These are phyloP conservation scores for Komagataella mondaviorum DNA, from an alignment of 805 yeast genomes.

Conservation along the genomic window DNA sequence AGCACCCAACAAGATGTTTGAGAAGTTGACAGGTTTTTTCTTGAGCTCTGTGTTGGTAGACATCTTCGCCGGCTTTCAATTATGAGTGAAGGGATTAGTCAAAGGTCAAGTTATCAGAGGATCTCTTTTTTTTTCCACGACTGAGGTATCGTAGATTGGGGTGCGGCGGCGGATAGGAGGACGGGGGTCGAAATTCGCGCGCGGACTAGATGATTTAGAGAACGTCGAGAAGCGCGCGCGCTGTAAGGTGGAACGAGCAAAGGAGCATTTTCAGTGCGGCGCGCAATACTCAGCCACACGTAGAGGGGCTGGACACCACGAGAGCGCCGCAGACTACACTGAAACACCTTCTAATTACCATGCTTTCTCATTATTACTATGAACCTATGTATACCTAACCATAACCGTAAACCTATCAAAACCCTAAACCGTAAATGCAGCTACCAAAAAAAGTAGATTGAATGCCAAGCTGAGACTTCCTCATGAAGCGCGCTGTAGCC, in stretches of 20 bases:
- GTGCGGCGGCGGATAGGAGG: not conserved
- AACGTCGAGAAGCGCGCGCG: not conserved
- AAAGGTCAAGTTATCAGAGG: not conserved
- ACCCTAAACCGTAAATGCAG: not conserved
- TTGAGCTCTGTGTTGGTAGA: constrained; percentile 23
- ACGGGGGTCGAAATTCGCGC: not conserved
- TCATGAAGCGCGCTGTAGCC: not conserved
- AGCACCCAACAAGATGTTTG: constrained; percentile 88
- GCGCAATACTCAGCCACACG: not conserved
- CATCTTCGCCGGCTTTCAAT: not conserved
- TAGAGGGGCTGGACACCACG: too few relatives aligned
- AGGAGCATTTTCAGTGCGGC: not conserved
- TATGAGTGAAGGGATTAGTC: not conserved
- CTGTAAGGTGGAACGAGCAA: not conserved
- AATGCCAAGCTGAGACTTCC: not conserved
- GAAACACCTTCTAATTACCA: not conserved
- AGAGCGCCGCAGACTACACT: too few relatives aligned
- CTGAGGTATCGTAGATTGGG: not conserved
- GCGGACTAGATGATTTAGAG: not conserved
- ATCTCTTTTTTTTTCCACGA: not conserved
- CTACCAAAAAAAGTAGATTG: not conserved
- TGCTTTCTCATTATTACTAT: not conserved
- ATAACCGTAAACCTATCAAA: not conserved
- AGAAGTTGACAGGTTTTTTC: constrained; percentile 78
- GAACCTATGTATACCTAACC: not conserved